These are phyloP conservation scores for Hyaloscypha hepaticicola DNA, from an alignment of 495 filamentous ascomycete species.

Conservation along the genomic window DNA sequence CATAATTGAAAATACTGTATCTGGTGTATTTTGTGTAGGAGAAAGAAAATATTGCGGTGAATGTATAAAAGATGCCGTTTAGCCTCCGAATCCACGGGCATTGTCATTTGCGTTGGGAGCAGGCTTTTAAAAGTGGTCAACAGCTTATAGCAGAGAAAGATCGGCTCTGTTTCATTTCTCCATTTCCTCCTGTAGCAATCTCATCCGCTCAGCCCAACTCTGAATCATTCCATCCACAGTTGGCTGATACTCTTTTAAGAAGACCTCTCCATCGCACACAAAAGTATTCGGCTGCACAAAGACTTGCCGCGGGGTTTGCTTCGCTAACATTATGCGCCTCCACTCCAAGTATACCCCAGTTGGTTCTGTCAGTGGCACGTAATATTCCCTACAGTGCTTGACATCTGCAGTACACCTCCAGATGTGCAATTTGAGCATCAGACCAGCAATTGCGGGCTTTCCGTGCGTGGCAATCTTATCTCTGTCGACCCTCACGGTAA, in stretches of 20 bases:
- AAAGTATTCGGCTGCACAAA: slow-evolving; percentile 49
- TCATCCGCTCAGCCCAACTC: slow-evolving; percentile 42
- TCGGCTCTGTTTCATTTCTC: too few relatives aligned
- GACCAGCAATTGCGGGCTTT: slow-evolving; percentile 41
- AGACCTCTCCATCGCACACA: slow-evolving; percentile 35
- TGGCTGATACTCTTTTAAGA: slow-evolving; percentile 44
- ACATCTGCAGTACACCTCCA: slow-evolving; percentile 49
- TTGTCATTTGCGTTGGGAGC: too few relatives aligned
- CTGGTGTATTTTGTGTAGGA: too few relatives aligned
- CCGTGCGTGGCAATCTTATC: slow-evolving; percentile 40
- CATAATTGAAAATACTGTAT: too few relatives aligned
- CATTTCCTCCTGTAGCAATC: neutral
- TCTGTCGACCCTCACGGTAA: slow-evolving; percentile 40
- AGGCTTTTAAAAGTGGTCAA: too few relatives aligned
- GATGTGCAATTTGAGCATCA: slow-evolving; percentile 46
- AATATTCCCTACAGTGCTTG: slow-evolving; percentile 6
- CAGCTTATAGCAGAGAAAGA: too few relatives aligned
- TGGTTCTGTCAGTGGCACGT: slow-evolving; percentile 35
- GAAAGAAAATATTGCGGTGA: too few relatives aligned
- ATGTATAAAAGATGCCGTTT: too few relatives aligned
- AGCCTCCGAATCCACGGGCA: too few relatives aligned
- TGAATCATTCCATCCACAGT: slow-evolving; percentile 42
- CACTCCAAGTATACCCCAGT: slow-evolving; percentile 39
- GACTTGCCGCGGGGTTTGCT: slow-evolving; percentile 33
- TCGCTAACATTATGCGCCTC: slow-evolving; percentile 40